A percentile compares a stretch with the other conserved stretches of the same genome.
These are phyloP conservation scores for Rhodotorula diobovata DNA, from an alignment of 768 basidiomycete genomes.

Conservation along the genomic window DNA sequence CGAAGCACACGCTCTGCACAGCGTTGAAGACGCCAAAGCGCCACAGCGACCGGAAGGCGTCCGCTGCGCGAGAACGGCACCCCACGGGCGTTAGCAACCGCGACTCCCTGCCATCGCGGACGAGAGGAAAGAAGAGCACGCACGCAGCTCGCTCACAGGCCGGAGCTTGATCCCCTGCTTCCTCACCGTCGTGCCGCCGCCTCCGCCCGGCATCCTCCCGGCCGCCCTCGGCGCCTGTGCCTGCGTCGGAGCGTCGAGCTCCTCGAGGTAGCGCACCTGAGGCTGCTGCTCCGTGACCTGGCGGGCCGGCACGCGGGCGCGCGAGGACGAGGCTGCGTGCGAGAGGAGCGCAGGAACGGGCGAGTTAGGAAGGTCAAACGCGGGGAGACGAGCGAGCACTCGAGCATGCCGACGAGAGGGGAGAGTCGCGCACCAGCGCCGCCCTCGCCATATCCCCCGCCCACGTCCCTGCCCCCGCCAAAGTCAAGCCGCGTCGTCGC, in stretches of 20 bases:
- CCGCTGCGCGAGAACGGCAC: slow-evolving; percentile 54
- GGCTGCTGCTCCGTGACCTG: too few species aligned
- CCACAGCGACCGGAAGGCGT: slow-evolving; percentile 73
- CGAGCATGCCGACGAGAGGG: too few species aligned
- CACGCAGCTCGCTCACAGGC: slow-evolving; percentile 27
- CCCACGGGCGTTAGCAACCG: not conserved
- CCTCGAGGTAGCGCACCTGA: not conserved
- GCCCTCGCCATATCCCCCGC: too few species aligned
- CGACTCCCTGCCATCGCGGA: not conserved
- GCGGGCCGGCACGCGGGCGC: too few species aligned
- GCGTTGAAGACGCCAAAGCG: slow-evolving; percentile 88
- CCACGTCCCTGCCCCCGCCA: too few species aligned
- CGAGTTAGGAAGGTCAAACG: not conserved
- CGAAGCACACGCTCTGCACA: slow-evolving; percentile 78
- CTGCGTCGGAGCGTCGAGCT: not conserved
- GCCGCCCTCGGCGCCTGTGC: too few species aligned
- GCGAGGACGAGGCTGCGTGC: not conserved
- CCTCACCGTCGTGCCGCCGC: not conserved
- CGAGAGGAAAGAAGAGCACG: not conserved
- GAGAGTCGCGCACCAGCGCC: too few species aligned
- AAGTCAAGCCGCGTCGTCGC: not conserved
- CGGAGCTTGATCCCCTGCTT: slow-evolving; percentile 17
- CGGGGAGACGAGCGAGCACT: too few species aligned
- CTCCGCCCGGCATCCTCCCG: too few species aligned
- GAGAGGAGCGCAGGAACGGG: not conserved